These are phyloP conservation scores for Periconia macrospinosa DNA, from an alignment of 2,329 filamentous ascomycete species.

Conservation along the genomic window DNA sequence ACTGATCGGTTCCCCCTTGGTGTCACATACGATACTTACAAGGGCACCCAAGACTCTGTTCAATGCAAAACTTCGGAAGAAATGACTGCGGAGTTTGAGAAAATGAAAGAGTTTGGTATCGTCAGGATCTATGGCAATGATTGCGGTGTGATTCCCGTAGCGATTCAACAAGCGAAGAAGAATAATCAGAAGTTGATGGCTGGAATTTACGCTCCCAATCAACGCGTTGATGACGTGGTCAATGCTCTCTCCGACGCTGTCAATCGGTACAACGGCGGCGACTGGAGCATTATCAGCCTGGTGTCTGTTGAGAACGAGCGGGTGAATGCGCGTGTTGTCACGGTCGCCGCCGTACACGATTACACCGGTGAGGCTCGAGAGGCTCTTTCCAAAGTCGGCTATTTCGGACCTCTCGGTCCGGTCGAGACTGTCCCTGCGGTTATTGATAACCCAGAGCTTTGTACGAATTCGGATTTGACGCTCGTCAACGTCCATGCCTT, in stretches of 20 bases:
- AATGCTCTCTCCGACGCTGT: constrained; percentile 62
- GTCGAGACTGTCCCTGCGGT: constrained; percentile 77
- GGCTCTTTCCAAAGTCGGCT: constrained; percentile 65
- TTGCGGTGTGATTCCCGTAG: constrained; percentile 70
- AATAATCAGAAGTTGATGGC: constrained; percentile 71
- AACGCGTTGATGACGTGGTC: constrained; percentile 54
- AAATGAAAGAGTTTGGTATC: constrained; percentile 61
- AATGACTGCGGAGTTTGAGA: constrained; percentile 66
- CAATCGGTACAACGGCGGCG: constrained; percentile 44
- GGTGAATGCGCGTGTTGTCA: constrained; percentile 58
- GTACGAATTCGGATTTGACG: constrained; percentile 73
- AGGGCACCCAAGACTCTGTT: constrained; percentile 12
- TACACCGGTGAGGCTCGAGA: constrained; percentile 62
- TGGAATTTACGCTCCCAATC: constrained; percentile 68
- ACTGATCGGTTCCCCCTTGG: constrained; percentile 26
- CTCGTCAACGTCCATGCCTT: constrained; percentile 83
- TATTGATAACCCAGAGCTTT: constrained; percentile 69
- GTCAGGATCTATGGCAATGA: constrained; percentile 81
- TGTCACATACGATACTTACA: constrained; percentile 38
- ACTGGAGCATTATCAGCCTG: constrained; percentile 72
- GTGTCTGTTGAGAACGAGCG: constrained; percentile 81
- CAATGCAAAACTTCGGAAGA: constrained; percentile 67
- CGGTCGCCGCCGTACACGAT: constrained; percentile 57
- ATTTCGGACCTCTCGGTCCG: constrained; percentile 72
- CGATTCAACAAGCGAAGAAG: constrained; percentile 64